These are phyloP conservation scores for Phlegmacium glaucopus DNA, from an alignment of 768 basidiomycete species.

Conservation along the genomic window DNA sequence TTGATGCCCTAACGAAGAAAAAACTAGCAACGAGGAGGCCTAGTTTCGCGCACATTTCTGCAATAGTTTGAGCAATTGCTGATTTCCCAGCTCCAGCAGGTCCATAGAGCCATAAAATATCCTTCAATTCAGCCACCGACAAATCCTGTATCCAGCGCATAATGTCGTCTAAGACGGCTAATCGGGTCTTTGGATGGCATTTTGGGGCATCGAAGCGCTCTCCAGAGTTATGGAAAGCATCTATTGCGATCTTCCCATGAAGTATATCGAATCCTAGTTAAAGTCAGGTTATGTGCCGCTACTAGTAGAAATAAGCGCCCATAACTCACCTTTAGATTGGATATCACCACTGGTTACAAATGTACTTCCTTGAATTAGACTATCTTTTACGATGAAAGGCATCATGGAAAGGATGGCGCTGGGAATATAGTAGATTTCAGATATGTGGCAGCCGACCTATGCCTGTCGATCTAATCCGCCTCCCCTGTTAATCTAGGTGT, in stretches of 20 bases:
- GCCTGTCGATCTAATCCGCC: too few species aligned
- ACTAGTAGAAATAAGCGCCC: too few species aligned
- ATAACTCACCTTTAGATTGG: too few species aligned
- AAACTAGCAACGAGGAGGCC: slow-evolving; percentile 27
- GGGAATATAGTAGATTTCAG: too few species aligned
- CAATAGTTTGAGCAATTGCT: slow-evolving; percentile 6
- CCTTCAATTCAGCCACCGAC: neutral
- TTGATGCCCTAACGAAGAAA: slow-evolving; percentile 30
- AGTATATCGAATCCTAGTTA: neutral
- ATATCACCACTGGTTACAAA: too few species aligned
- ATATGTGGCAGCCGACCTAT: too few species aligned
- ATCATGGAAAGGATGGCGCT: too few species aligned
- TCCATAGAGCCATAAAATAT: slow-evolving; percentile 9
- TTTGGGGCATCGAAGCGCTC: neutral
- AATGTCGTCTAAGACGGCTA: neutral
- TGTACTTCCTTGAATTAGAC: too few species aligned
- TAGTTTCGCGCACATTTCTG: slow-evolving; percentile 10
- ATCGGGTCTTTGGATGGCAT: neutral
- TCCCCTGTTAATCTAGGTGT: too few species aligned
- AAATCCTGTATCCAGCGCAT: neutral
- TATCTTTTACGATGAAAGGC: too few species aligned
- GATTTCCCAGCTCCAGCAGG: slow-evolving; percentile 14
- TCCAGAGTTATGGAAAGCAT: neutral
- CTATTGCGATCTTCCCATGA: neutral
- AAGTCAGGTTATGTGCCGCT: too few species aligned